Evolutionary conservation across 176 grass and related monocot species (phyloP), one percentile per base, ranked within the genome.

Genomic region (Dendrocalamus sinicus): DNA sequence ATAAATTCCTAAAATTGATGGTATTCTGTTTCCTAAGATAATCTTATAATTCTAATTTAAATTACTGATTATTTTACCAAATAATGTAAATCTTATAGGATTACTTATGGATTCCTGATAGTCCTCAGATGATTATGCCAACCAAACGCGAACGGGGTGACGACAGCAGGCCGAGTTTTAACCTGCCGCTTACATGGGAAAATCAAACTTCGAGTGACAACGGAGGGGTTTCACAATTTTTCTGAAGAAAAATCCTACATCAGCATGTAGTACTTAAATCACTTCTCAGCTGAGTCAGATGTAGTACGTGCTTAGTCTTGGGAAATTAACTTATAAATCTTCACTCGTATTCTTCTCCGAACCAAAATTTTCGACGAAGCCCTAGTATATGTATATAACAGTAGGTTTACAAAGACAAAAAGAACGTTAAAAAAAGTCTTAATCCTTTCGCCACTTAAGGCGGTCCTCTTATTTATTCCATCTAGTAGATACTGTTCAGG

Each of bases 401-500:
- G 12, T 16, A 68, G 12, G 44, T 83, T 19, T 59, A 43, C 5
- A 72, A 12, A 39, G 14, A 53, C 14, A 78, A 86, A 85, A 78
- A 44, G 8, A 48, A 14, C 14, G 28, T 26, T 46, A n/a, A 61
- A 73, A 90, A 30, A 4, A 19, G 10, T n/a, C 23, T 66, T 26
- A 8, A 22, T 67, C 40, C 37, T 57, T 76, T 52, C 45, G 15
- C 26, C 26, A 7, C 4, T 4, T 53, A 76, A 78, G 30, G n/a
- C 47, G 35, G 13, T 67, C 28, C 1, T 51, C 12, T 44, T 1
- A 46, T 0, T 39, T 16, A 53, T 35, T 64, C 72, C 52, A 11
- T 63, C 71, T 91, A 95, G 74, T 92, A 98, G 24, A 72, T 67
- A 60, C 17, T 92, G 90, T 94, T 98, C 68, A 98, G 86, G 78